These are phyloP conservation scores for Brassica napus DNA, from an alignment of 345 rosid genomes.

Conservation along the genomic window DNA sequence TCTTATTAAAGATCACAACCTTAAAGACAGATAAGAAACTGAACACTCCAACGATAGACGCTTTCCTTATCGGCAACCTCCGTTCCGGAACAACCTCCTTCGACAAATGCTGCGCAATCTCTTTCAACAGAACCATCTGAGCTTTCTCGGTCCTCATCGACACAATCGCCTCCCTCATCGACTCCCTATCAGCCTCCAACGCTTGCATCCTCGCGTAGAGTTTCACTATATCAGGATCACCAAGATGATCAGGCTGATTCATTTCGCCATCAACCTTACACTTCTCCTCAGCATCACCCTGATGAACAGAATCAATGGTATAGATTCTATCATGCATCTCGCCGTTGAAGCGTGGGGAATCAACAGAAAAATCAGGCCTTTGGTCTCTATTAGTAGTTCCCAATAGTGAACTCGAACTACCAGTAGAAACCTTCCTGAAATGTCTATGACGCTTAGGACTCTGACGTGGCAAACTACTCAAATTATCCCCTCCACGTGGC, in stretches of 20 bases:
- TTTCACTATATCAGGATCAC: conserved; percentile 79
- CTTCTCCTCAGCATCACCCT: conserved; percentile 33
- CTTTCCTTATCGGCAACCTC: conserved; percentile 49
- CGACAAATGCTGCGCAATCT: conserved; percentile 87
- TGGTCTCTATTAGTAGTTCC: conserved; percentile 51
- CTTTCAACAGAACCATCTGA: conserved; percentile 81
- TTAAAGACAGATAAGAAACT: conserved; percentile 64
- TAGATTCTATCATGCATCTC: conserved; percentile 80
- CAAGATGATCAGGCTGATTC: conserved; percentile 51
- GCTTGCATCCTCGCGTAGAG: conserved; percentile 90
- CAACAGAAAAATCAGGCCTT: conserved; percentile 45
- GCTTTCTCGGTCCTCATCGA: conserved; percentile 97
- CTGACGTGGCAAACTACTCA: conserved; percentile 72
- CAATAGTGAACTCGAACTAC: conserved; percentile 57
- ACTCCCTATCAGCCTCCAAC: conserved; percentile 98
- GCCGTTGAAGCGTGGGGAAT: conserved; percentile 60
- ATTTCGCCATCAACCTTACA: conserved; percentile 44
- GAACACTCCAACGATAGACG: conserved; percentile 47
- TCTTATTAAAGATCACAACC: conserved; percentile 35
- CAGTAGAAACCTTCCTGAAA: conserved; percentile 53
- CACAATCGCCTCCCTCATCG: conserved; percentile 88
- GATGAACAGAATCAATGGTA: conserved; percentile 82
- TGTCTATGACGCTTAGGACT: conserved; percentile 64
- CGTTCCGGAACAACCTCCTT: conserved; percentile 67
- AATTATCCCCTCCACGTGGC: conserved; percentile 46